phyloP scores from a whole-genome alignment of 768 basidiomycete genomes.

The Gelatoporia subvermispora region DNA sequence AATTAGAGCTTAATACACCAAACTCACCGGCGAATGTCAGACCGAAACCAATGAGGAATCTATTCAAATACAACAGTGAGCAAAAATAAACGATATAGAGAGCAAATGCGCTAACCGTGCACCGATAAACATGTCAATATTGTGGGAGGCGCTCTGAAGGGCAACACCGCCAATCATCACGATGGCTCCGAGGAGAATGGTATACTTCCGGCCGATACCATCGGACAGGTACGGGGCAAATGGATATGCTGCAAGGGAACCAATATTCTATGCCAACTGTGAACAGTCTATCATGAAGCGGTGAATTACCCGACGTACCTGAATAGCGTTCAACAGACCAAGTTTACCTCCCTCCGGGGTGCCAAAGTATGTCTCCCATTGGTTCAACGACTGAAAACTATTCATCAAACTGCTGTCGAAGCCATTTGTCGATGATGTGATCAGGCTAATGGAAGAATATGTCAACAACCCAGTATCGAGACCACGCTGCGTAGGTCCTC shows the following conservation, averaged over 20 bases:
- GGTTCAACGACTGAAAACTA: conserved; percentile 61
- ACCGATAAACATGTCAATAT: conserved; percentile 75
- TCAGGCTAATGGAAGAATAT: conserved; percentile 38
- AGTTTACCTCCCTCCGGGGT: conserved; percentile 51
- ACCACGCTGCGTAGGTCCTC: conserved; percentile 11
- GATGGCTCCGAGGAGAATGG: conserved; percentile 64
- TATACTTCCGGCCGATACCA: conserved; percentile 59
- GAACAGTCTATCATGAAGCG: not conserved
- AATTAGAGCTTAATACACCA: not conserved
- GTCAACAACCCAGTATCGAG: not conserved
- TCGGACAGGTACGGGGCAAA: conserved; percentile 72
- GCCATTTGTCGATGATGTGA: conserved; percentile 72
- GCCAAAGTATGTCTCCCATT: conserved; percentile 61
- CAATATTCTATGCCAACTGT: conserved; percentile 54
- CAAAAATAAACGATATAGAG: not conserved
- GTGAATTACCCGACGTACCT: conserved; percentile 35
- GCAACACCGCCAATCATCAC: conserved; percentile 68
- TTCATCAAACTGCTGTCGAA: conserved; percentile 82
- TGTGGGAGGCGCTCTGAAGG: conserved; percentile 67
- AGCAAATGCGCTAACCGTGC: conserved; percentile 46
- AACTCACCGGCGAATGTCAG: conserved; percentile 59
- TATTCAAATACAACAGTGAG: conserved; percentile 14
- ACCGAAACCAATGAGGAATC: conserved; percentile 74
- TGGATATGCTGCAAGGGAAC: conserved; percentile 61
- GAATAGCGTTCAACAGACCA: conserved; percentile 71